These are phyloP conservation scores for Talaromyces atroroseus DNA, from an alignment of 2,329 filamentous ascomycete species.

Conservation along the genomic window DNA sequence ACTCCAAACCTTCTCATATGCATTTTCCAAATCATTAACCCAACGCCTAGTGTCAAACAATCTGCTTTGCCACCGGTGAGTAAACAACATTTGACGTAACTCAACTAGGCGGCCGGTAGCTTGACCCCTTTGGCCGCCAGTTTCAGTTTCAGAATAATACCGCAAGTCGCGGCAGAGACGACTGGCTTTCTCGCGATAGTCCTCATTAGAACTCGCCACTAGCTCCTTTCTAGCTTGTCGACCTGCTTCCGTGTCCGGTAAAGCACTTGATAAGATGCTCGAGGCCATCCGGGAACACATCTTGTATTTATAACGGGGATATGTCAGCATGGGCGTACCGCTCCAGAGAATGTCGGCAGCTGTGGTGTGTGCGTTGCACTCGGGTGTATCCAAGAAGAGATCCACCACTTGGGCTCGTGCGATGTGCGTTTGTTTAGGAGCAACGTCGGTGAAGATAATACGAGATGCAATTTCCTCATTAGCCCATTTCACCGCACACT, in stretches of 20 bases:
- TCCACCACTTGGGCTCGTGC: slow-evolving; percentile 86
- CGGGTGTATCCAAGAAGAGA: slow-evolving; percentile 91
- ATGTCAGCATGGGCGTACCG: slow-evolving; percentile 83
- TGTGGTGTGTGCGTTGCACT: slow-evolving; percentile 97
- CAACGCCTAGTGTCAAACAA: slow-evolving; percentile 88
- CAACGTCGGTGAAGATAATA: slow-evolving; percentile 93
- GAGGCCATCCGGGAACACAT: slow-evolving; percentile 99
- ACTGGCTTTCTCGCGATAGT: slow-evolving; percentile 77
- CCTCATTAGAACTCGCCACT: slow-evolving; percentile 68
- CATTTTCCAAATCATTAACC: slow-evolving; percentile 82
- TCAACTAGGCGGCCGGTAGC: slow-evolving; percentile 65
- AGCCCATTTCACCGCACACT: slow-evolving; percentile 78
- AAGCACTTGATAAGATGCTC: slow-evolving; percentile 82
- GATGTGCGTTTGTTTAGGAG: slow-evolving; percentile 91
- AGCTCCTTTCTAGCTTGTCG: slow-evolving; percentile 64
- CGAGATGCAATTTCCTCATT: slow-evolving; percentile 77
- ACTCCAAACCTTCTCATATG: slow-evolving; percentile 83
- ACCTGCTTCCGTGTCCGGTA: slow-evolving; percentile 69
- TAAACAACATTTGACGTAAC: slow-evolving; percentile 74
- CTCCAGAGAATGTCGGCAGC: slow-evolving; percentile 96
- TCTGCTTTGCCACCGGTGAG: slow-evolving; percentile 76
- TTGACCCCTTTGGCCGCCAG: slow-evolving; percentile 27
- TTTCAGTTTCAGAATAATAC: slow-evolving; percentile 42
- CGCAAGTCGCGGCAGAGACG: slow-evolving; percentile 58
- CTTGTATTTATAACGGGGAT: slow-evolving; percentile 90